Evolutionary conservation across 2,329 filamentous ascomycete species (phyloP).

Genomic region (Cyanodermella asteris): DNA sequence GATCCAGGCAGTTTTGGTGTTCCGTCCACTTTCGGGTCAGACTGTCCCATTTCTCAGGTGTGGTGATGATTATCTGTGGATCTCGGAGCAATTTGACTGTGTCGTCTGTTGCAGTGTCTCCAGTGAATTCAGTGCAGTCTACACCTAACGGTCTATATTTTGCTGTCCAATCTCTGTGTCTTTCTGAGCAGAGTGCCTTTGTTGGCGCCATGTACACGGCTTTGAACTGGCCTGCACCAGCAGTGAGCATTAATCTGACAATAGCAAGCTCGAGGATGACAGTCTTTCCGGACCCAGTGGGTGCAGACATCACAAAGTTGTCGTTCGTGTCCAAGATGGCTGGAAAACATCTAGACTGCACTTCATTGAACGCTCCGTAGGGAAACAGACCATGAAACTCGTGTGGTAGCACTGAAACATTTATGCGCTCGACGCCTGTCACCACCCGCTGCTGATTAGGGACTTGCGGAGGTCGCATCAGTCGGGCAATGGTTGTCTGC

Average conservation of each 20-base stretch:
- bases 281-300: slow-evolving; percentile 73
- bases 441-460: too few species aligned
- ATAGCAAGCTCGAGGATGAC: slow-evolving; percentile 63
- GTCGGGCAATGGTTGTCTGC: too few species aligned
- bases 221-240: slow-evolving; percentile 44
- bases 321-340: slow-evolving; percentile 43
- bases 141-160: slow-evolving; percentile 51
- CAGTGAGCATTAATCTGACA: slow-evolving; percentile 41
- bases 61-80: slow-evolving; percentile 69
- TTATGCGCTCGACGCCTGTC: too few species aligned
- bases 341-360: slow-evolving; percentile 61
- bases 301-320: slow-evolving; percentile 61
- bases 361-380: slow-evolving; percentile 56
- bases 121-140: slow-evolving; percentile 56
- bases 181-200: slow-evolving; percentile 60
- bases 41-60: slow-evolving; percentile 81
- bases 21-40: slow-evolving; percentile 75
- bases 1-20: slow-evolving; percentile 48
- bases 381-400: slow-evolving; percentile 47
- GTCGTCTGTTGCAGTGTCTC: slow-evolving; percentile 50
- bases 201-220: slow-evolving; percentile 71
- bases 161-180: slow-evolving; percentile 52
- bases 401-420: slow-evolving; percentile 51
- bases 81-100: too few species aligned
- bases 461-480: too few species aligned